Evolutionary conservation across 441 rosid genomes (phyloP), one percentile per base, ranked within the genome.

Genomic region (Erodium chrysanthum): DNA sequence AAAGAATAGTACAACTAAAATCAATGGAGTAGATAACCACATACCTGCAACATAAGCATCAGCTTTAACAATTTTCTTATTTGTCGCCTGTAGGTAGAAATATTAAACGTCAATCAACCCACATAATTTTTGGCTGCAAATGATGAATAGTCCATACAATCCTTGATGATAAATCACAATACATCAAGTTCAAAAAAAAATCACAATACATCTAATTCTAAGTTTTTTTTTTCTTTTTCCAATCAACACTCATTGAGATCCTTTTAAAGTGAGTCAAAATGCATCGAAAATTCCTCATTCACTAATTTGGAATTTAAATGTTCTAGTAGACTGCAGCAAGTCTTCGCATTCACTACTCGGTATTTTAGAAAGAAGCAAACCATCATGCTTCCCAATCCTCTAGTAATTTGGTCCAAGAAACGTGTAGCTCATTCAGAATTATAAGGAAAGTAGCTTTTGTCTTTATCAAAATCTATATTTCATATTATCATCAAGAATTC

Each of bases 11-110:
- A 64, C 12, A 56, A 7, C 61, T 56, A 35, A 4, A 31, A 61
- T 46, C 33, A 68, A 61, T 60, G 17, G 44, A 25, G 63, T 37
- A 63, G 31, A 66, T 61, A 37, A 70, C 58, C 1, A 71, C 75
- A 23, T 48, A 85, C 96, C 96, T 71, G 88, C 97, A 71, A 94
- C 90, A 76, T 91, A 94, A 52, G 88, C 98, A 86, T 94, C 96
- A 18, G 98, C 97, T 79, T 78, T 87, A 66, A 84, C 88, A 65
- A 83, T 65, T 78, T 89, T 82, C 81, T 88, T 91, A 60, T 83
- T 73, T 14, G 97, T 91, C 66, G 98, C 86, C 99, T 94, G 85
- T 74, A 79, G 75, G 42, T 52, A 48, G 64, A 65, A 21, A 56
- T 21, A 56, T 12, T 56, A 56, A 12, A 20, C 23, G 17, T 54